Evolutionary conservation across 2,329 filamentous ascomycete species (phyloP), one percentile per base, ranked within the genome.

Genomic region (Microcyclospora pomicola): DNA sequence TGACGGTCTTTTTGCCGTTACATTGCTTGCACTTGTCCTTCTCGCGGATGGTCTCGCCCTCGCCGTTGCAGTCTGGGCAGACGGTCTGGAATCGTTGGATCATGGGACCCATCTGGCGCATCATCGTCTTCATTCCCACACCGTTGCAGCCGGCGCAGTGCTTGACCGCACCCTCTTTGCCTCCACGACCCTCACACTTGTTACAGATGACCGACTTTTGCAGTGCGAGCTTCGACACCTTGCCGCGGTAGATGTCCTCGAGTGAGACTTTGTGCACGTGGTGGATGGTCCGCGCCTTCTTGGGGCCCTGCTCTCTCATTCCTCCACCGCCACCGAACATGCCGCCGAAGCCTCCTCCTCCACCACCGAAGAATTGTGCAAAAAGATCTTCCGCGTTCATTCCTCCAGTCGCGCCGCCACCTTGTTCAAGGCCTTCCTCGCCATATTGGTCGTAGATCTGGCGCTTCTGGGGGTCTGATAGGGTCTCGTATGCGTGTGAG

Each of bases 91-190:
- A 98, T 41, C 91, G 84, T 69, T 98, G 92, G 53, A 98, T 96
- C 91, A 98, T 98, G 42, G 91, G 91, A 36, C 91, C 91, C 87
- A 98, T 96, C 67, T 98, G 91, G 60, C 92, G 82, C 91, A 98
- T 95, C 88, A 98, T 96, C 31, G 84, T 95, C 81, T 96, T 96
- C 83, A 95, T 94, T 64, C 91, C 91, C 47, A 82, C 77, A 49
- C 91, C 91, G 55, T 93, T 85, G 63, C 91, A 98, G 56, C 85
- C 82, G 31, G 75, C 59, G 65, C 91, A 98, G 55, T 82, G 83
- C 69, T 87, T 88, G 48, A 96, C 88, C n/a, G 91, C 84, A 47
- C 91, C 91, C 49, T 96, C 88, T 71, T 98, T 98, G 49, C 91
- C 91, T 56, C 91, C 91, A 42, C 86, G 77, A 46, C 91, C 91